These are phyloP conservation scores for Mycena crocata DNA, from an alignment of 768 basidiomycete genomes.

Conservation along the genomic window DNA sequence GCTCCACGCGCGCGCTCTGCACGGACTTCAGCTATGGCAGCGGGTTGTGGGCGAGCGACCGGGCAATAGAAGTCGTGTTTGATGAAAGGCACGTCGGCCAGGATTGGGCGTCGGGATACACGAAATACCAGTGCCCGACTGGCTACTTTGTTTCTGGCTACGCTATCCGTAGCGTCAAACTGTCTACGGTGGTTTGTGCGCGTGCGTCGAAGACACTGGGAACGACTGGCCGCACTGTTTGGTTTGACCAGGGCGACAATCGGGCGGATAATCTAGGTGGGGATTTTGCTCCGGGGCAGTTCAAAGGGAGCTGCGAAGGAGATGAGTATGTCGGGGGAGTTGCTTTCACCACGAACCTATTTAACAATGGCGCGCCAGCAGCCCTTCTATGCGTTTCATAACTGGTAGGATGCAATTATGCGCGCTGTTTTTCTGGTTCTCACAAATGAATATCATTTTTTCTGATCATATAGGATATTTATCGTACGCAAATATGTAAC, in stretches of 20 bases:
- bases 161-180: constrained; percentile 28
- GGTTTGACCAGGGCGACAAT: constrained; percentile 32
- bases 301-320: constrained; percentile 24
- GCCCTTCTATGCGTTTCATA: not conserved
- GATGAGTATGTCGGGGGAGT: constrained; percentile 30
- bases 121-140: constrained; percentile 27
- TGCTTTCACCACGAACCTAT: constrained; percentile 26
- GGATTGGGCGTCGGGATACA: constrained; percentile 33
- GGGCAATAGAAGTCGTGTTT: constrained; percentile 22
- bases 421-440: too few species aligned
- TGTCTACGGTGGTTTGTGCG: constrained; percentile 28
- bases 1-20: constrained; percentile 28
- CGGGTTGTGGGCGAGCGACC: constrained; percentile 8
- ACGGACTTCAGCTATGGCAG: constrained; percentile 22
- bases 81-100: constrained; percentile 23
- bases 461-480: too few species aligned
- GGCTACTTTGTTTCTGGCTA: constrained; percentile 24
- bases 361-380: constrained; percentile 19
- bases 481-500: too few species aligned
- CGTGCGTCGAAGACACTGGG: constrained; percentile 16
- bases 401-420: too few species aligned
- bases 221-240: constrained; percentile 30
- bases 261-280: constrained; percentile 22
- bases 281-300: constrained; percentile 23
- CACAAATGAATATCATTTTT: too few species aligned